A percentile compares a stretch with the other conserved stretches of the same genome.
Conservation (phyloP, 768 basidiomycete genomes). For the Leccinum sublutescens region DNA sequence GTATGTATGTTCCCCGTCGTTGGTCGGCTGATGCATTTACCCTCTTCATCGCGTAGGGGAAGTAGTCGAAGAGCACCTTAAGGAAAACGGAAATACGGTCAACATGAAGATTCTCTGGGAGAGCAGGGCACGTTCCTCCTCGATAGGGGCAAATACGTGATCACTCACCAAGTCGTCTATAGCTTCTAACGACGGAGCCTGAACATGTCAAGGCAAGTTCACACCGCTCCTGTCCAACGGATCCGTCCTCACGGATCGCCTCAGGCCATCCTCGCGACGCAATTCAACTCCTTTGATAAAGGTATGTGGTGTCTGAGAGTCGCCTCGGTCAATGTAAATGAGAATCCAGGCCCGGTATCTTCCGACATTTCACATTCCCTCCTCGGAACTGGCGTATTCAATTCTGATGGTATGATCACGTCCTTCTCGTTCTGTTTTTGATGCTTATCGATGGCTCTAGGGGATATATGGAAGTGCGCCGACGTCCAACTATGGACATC, state of each 20-base stretch:
- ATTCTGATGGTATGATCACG: slow-evolving; percentile 44
- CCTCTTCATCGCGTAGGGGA: slow-evolving; percentile 26
- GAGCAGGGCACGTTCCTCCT: slow-evolving; percentile 32
- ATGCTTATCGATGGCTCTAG: slow-evolving; percentile 23
- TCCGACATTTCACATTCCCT: slow-evolving; percentile 28
- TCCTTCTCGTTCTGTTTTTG: not conserved
- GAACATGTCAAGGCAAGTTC: slow-evolving; percentile 42
- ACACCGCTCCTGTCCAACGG: not conserved
- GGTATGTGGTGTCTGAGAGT: slow-evolving; percentile 20
- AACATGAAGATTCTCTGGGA: slow-evolving; percentile 38
- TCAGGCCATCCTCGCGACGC: slow-evolving; percentile 44
- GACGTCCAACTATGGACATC: not conserved
- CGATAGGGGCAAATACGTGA: not conserved
- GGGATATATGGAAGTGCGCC: slow-evolving; percentile 59
- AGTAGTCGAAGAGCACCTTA: slow-evolving; percentile 19
- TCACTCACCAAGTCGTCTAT: not conserved
- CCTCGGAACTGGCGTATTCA: slow-evolving; percentile 60
- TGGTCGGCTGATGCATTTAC: not conserved
- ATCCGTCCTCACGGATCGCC: not conserved
- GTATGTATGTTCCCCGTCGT: slow-evolving; percentile 17
- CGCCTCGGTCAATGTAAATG: slow-evolving; percentile 16
- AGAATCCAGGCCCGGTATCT: slow-evolving; percentile 21
- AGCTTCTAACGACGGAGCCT: slow-evolving; percentile 50
- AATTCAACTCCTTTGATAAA: slow-evolving; percentile 44
- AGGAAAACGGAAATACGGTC: slow-evolving; percentile 32